Base-by-base conservation (phyloP, 2,329 filamentous ascomycete genomes). In the Trichoderma koningii region DNA sequence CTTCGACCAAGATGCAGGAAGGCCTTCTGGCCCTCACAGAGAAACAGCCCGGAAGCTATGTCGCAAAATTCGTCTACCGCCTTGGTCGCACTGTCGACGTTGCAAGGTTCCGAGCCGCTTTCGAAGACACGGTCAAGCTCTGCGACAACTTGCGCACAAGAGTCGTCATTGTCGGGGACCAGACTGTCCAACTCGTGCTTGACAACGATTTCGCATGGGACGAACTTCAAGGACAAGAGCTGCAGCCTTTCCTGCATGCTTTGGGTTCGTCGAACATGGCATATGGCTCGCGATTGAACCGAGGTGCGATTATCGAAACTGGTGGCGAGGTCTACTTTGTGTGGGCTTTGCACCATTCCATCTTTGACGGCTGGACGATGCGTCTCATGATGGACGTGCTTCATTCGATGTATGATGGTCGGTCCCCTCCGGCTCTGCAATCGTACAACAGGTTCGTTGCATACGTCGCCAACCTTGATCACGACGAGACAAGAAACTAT, bases 301-400 rank as follows among this genome's bases (percentile, higher is more conserved):
- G 41, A n/a, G 34, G 17, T 45, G 14, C 34, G 0, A 19, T 63
- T 15, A 5, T 56, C 9, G 5, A 48, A 9, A n/a, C 48, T 15
- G 6, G 23, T 1, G 34, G 41, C 2, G n/a, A 41, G 1, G 41
- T 7, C 2, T 70, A 50, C n/a, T 68, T 74, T 14, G 65, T 70
- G 0, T 73, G 70, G 66, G 67, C 69, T 1, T 63, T 71, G 0
- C 71, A 74, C 28, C 73, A 75, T 52, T 67, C 72, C 1, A 34
- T 74, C 5, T 75, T 73, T 21, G 73, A 75, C 53, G 72, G 73
- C 5, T 73, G 71, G 69, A 69, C 71, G 1, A 53, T 71, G n/a
- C 47, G 23, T 6, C 47, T 70, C 1, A 64, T 71, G 14, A 45
- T 70, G 30, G 48, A 70, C 5, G 47, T 41, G 1, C 55, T 72